Evolutionary conservation across 306 rosid genomes (phyloP), one percentile per base, ranked within the genome.

Genomic region (Prunus padus): DNA sequence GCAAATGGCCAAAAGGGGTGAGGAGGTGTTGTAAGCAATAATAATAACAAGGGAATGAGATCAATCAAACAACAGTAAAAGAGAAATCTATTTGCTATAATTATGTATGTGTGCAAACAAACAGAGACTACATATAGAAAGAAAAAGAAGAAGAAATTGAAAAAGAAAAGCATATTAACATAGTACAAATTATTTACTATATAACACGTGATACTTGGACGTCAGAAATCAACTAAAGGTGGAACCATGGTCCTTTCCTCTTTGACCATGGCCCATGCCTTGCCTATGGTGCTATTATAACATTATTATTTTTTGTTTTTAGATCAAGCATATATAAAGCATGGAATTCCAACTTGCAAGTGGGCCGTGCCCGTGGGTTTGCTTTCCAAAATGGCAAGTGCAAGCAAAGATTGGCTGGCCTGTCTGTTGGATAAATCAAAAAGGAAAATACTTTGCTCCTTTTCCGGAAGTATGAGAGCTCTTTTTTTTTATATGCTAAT

Each of bases 131-230:
- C 62, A 22, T 22, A 56, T 25, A 54, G 9, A 31, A 22, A 73
- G 20, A 74, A 19, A 26, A 11, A 8, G 42, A 46, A 19, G 23
- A 13, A 62, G 1, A 18, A 51, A 57, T 6, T 22, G 20, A 23
- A 22, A 45, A 15, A 51, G 23, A 11, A 11, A 11, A 22, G n/a
- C n/a, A n/a, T n/a, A n/a, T n/a, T n/a, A n/a, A n/a, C n/a, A n/a
- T n/a, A n/a, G n/a, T n/a, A n/a, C n/a, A n/a, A n/a, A n/a, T n/a
- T n/a, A n/a, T n/a, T n/a, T n/a, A n/a, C n/a, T n/a, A n/a, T n/a
- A n/a, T n/a, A n/a, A 15, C 78, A 57, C 16, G 51, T 72, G 67
- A 72, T 23, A 72, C 67, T 23, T 40, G 76, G 44, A 59, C 20
- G 14, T 22, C 51, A 12, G 52, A 42, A 72, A 8, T 73, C 42